A percentile compares a stretch with the other conserved stretches of the same genome.
These are phyloP conservation scores for Hysterium pulicare DNA, from an alignment of 2,329 filamentous ascomycete species.

Conservation along the genomic window DNA sequence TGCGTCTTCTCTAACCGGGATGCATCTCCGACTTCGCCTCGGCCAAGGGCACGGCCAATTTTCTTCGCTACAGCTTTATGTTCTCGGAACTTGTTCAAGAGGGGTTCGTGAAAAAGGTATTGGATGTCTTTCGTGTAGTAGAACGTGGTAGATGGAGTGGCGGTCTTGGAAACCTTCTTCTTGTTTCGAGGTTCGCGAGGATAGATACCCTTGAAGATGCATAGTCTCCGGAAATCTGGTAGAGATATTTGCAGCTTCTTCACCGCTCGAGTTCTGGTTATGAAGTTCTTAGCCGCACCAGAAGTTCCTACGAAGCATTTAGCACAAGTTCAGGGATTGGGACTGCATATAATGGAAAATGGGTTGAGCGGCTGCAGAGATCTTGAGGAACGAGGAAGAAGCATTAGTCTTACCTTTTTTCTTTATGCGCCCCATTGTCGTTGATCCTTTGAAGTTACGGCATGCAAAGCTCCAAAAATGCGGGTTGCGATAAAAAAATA, in stretches of 20 bases:
- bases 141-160: slow-evolving; percentile 89
- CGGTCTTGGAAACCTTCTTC: slow-evolving; percentile 92
- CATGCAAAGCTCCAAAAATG: too few relatives aligned
- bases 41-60: slow-evolving; percentile 86
- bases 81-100: slow-evolving; percentile 91
- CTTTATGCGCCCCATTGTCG: slow-evolving; percentile 36
- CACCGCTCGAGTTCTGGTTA: slow-evolving; percentile 93
- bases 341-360: too few relatives aligned
- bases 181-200: slow-evolving; percentile 94
- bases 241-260: slow-evolving; percentile 97
- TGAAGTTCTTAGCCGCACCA: slow-evolving; percentile 96
- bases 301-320: slow-evolving; percentile 58
- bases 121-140: slow-evolving; percentile 94
- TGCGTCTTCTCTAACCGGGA: slow-evolving; percentile 86
- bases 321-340: slow-evolving; percentile 13
- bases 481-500: too few relatives aligned
- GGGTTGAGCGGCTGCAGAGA: too few relatives aligned
- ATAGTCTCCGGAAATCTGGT: slow-evolving; percentile 94
- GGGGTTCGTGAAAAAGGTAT: slow-evolving; percentile 93
- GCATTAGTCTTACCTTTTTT: slow-evolving; percentile 66
- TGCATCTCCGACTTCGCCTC: slow-evolving; percentile 87
- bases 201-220: slow-evolving; percentile 99
- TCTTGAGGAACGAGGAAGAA: too few relatives aligned
- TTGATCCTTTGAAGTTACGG: too few relatives aligned
- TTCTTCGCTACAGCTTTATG: slow-evolving; percentile 98